Base-by-base conservation (phyloP, 257 asterid genomes). In the Paraleonurus japonicus region DNA sequence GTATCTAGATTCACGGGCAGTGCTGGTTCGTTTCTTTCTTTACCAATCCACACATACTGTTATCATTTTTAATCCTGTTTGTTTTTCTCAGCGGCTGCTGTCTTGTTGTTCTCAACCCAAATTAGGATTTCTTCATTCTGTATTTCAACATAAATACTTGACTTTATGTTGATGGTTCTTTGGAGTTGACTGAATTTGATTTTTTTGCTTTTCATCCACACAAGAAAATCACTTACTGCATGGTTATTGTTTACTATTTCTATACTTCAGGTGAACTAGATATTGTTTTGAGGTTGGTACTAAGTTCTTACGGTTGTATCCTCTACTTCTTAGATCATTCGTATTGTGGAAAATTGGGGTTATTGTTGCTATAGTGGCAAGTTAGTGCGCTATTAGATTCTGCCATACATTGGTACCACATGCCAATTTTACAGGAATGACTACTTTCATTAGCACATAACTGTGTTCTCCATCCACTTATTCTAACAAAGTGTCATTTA, bases 1-100 rank as follows among this genome's bases (percentile, higher is more conserved):
- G 96, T 94, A 7, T 91, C 99, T 71, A 96, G 96, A 72, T 91
- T 94, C 80, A 82, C 89, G 4, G 99, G 99, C 57, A 94, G 98
- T 73, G 90, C 96, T 77, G 99, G 98, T 94, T 77, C 61, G 92
- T 83, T 69, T 60, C 66, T 33, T 35, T 35, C 33, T 32, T 48
- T 45, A 19, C 47, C 66, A 28, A 16, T 64, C 28, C 19, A 54
- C 23, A 41, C 2, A 27, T 10, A n/a, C 51, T 51, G 59, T 20
- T 51, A 3, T 17, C 8, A 19, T 50, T 53, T 53, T 19, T 19
- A 17, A 7, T 53, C 26, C 10, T 22, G 20, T 51, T 10, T 37
- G 28, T 50, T 76, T 33, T 13, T 12, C 3, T 41, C 39, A 54
- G 50, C 16, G n/a, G 20, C 57, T 33, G 61, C 1, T 24, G 1